These are phyloP conservation scores for Dysphania ambrosioides DNA, from an alignment of 148 eudicot genomes.

Conservation along the genomic window DNA sequence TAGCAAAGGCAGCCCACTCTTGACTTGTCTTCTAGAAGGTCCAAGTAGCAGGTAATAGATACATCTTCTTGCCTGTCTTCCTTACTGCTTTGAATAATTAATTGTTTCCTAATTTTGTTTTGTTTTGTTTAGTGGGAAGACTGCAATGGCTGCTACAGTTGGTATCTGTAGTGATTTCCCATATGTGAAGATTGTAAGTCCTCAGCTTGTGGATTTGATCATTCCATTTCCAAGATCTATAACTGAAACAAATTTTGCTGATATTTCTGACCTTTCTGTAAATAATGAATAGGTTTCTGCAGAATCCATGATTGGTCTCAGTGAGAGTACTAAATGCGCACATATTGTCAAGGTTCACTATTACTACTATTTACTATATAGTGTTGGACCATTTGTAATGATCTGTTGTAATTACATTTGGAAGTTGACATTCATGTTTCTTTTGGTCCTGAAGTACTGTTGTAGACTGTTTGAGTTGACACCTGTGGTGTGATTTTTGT, in stretches of 20 bases:
- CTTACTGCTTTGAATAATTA: neutral
- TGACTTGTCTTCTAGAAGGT: constrained; percentile 95
- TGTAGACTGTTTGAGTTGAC: neutral
- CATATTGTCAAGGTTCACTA: constrained; percentile 73
- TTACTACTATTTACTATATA: too few relatives aligned
- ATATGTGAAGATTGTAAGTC: constrained; percentile 89
- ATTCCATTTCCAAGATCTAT: neutral
- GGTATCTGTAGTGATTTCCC: constrained; percentile 97
- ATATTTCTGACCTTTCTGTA: neutral
- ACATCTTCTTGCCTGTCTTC: constrained; percentile 9
- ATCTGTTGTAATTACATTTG: too few relatives aligned
- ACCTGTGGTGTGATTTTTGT: neutral
- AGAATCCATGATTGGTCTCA: constrained; percentile 91
- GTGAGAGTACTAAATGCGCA: constrained; percentile 88
- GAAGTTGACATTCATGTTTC: too few relatives aligned
- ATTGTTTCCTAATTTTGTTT: constrained; percentile 17
- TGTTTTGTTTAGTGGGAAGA: constrained; percentile 93
- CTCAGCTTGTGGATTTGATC: constrained; percentile 8
- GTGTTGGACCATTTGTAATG: too few relatives aligned
- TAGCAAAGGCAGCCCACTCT: constrained; percentile 88
- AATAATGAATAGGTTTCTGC: constrained; percentile 66
- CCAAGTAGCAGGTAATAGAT: constrained; percentile 74
- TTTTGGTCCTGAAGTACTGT: neutral
- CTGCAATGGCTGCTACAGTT: constrained; percentile 91
- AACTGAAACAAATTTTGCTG: neutral